phyloP scores from a whole-genome alignment of 805 yeast genomes.

The Lachancea quebecensis region DNA sequence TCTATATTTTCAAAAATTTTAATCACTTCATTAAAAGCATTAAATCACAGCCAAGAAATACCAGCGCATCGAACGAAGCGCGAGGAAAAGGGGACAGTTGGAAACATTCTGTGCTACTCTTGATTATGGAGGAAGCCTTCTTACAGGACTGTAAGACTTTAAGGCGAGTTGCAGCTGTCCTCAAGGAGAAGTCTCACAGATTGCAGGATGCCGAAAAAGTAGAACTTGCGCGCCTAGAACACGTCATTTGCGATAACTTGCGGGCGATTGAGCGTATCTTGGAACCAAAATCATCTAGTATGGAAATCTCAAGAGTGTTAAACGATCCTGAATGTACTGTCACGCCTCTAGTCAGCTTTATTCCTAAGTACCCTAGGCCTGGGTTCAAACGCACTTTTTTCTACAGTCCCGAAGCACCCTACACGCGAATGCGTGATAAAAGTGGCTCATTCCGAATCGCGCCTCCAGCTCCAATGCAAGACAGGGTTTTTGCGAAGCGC shows the following conservation, averaged over 20 bases:
- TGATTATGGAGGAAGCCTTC: background rate
- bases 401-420: conserved; percentile 12
- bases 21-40: too few relatives aligned
- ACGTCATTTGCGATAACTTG: background rate
- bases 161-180: background rate
- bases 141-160: background rate
- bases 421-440: conserved; percentile 10
- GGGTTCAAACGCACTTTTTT: conserved; percentile 8
- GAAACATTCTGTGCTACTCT: too few relatives aligned
- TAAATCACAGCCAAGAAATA: too few relatives aligned
- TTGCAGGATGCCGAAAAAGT: background rate
- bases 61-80: too few relatives aligned
- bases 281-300: background rate
- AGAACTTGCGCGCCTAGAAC: background rate
- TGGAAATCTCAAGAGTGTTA: background rate
- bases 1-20: background rate
- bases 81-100: too few relatives aligned
- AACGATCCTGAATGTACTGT: background rate
- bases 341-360: background rate
- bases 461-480: conserved; percentile 9
- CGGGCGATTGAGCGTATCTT: background rate
- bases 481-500: background rate
- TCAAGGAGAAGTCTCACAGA: background rate
- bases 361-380: background rate
- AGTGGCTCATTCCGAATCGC: conserved; percentile 15